A percentile compares a stretch with the other conserved stretches of the same genome.
Evolutionary conservation across 139 green algal genomes (phyloP).

Genomic region (Chlorella sp.): DNA sequence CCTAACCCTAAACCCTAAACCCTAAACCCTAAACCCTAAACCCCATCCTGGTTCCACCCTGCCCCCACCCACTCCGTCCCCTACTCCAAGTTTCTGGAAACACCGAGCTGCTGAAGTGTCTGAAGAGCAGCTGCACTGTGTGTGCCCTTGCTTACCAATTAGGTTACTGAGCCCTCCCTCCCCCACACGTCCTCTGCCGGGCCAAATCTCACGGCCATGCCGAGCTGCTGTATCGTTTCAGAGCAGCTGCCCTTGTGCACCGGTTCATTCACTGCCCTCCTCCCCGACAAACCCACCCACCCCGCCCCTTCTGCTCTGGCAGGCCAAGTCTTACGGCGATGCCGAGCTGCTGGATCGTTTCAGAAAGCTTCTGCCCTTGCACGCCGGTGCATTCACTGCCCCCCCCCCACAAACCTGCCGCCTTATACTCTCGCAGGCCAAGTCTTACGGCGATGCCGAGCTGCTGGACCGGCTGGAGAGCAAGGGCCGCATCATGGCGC

Average conservation of each 20-base stretch:
- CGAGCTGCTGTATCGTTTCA: constrained; percentile 43
- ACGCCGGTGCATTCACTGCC: neutral
- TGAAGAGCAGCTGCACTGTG: too few species aligned
- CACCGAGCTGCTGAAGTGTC: too few species aligned
- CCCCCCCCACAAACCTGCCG: neutral
- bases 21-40: too few species aligned
- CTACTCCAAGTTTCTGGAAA: too few species aligned
- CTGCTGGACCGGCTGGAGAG: constrained; percentile 61
- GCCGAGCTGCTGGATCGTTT: constrained; percentile 45
- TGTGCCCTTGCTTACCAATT: too few species aligned
- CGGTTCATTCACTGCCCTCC: neutral
- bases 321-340: constrained; percentile 70
- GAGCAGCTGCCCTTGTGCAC: too few species aligned
- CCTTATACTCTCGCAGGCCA: constrained; percentile 51
- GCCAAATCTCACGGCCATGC: constrained; percentile 64
- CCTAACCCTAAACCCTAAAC: too few species aligned
- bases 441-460: constrained; percentile 60
- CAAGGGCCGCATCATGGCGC: constrained; percentile 54
- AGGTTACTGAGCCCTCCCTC: too few species aligned
- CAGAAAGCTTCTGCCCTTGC: too few species aligned
- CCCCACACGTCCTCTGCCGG: constrained; percentile 32
- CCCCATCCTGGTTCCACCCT: too few species aligned
- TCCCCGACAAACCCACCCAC: neutral
- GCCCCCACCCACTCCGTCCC: too few species aligned
- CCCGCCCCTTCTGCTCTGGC: too few species aligned